Evolutionary conservation across 345 rosid species (phyloP), one percentile per base, ranked within the genome.

Genomic region (Mallotus nudiflorus): DNA sequence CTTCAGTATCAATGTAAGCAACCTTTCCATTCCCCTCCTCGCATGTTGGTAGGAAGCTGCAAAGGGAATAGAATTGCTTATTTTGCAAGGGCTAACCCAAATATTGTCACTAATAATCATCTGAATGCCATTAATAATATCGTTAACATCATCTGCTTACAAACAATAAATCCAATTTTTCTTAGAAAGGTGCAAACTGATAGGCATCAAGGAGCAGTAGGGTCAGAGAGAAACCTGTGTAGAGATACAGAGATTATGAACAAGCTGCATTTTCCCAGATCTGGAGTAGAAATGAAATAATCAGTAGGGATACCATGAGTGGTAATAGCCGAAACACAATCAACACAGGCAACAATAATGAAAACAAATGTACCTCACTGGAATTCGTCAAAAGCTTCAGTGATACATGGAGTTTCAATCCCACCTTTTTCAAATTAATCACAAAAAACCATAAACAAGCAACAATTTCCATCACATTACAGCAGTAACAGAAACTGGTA

Each of bases 361-460:
- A 50, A n/a, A 14, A 6, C n/a, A n/a, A 46, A 48, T 24, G 51
- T 40, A 56, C 75, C 85, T 79, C 77, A 90, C 97, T 97, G 78
- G 48, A 89, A 92, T 65, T 92, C 96, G 39, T 97, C 97, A 87
- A 92, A 95, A 72, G 97, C 96, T 87, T 95, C 97, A 7, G 96
- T 95, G 33, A 92, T 90, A 49, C 86, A 84, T 22, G 39, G 52
- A 72, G 97, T 92, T 81, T 95, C 97, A 31, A 90, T 76, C 13
- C 99, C 97, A 69, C 99, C 99, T 95, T n/a, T n/a, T 64, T 28
- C 10, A 27, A 69, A 60, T 33, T 29, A 66, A 22, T 28, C 65
- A 33, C 15, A 19, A 0, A 12, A n/a, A n/a, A n/a, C n/a, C n/a
- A n/a, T n/a, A n/a, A 28, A 56, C 6, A 37, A 68, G 6, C 39